Conservation (phyloP, 2,329 filamentous ascomycete species). For the Aureobasidium leucospermi region DNA sequence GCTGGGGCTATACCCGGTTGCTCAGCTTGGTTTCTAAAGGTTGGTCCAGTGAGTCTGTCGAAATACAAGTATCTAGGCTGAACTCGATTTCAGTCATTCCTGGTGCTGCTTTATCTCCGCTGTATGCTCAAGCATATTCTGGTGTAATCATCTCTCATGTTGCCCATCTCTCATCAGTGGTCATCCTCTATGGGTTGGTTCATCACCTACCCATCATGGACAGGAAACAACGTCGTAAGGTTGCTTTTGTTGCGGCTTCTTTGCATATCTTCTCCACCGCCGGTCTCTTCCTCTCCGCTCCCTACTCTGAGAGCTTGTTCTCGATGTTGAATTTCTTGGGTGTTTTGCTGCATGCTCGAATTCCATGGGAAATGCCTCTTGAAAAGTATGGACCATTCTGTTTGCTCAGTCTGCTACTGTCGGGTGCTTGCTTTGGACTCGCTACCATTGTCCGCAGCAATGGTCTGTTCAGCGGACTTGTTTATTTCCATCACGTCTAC, state of each 20-base stretch:
- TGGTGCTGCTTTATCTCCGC: conserved; percentile 14
- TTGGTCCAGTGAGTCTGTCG: conserved; percentile 29
- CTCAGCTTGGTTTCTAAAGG: conserved; percentile 35
- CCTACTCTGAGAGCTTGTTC: conserved; percentile 76
- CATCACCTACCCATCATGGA: conserved; percentile 44
- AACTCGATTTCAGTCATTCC: conserved; percentile 13
- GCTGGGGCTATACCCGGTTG: conserved; percentile 46
- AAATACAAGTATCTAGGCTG: neutral
- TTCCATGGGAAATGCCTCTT: neutral
- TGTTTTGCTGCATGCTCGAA: conserved; percentile 52
- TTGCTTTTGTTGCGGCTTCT: conserved; percentile 61
- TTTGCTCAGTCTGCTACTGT: conserved; percentile 14
- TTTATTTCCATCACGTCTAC: conserved; percentile 53
- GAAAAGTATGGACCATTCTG: neutral
- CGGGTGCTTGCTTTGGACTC: conserved; percentile 51
- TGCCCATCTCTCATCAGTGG: conserved; percentile 68
- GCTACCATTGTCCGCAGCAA: conserved; percentile 76
- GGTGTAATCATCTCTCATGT: conserved; percentile 62
- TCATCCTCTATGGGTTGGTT: conserved; percentile 64
- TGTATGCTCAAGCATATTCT: conserved; percentile 38
- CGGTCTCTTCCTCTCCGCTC: conserved; percentile 80
- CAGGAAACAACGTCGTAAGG: conserved; percentile 26
- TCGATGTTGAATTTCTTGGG: conserved; percentile 70
- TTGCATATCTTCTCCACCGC: conserved; percentile 82
- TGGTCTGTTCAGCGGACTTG: conserved; percentile 71